Evolutionary conservation across 2,329 filamentous ascomycete genomes (phyloP).

Genomic region (Claviceps fusiformis): DNA sequence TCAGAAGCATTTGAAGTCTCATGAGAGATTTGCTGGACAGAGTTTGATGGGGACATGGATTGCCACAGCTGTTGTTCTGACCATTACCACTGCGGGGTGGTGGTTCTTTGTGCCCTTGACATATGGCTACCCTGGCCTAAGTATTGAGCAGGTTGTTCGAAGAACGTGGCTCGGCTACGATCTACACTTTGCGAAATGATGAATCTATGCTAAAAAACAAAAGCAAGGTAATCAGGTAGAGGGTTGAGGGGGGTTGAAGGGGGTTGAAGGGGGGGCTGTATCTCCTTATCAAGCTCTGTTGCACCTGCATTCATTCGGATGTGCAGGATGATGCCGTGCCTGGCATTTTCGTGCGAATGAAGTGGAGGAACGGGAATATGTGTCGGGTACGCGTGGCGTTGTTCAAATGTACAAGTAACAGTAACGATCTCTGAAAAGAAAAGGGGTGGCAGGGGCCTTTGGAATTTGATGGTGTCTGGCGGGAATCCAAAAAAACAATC

Average conservation of each 20-base stretch:
- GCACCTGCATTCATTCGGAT: background rate
- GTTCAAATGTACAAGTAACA: background rate
- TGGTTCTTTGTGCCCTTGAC: slow-evolving; percentile 91
- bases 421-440: background rate
- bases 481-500: background rate
- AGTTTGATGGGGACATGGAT: slow-evolving; percentile 70
- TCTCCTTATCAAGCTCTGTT: background rate
- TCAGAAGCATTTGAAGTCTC: slow-evolving; percentile 58
- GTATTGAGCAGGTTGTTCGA: slow-evolving; percentile 60
- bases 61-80: slow-evolving; percentile 56
- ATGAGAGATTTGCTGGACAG: slow-evolving; percentile 67
- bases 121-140: slow-evolving; percentile 83
- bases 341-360: background rate
- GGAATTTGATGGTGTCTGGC: background rate
- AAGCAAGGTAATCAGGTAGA: no score
- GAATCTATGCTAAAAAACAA: slow-evolving; percentile 23
- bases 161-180: slow-evolving; percentile 97
- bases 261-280: background rate
- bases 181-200: slow-evolving; percentile 98
- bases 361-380: background rate
- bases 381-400: background rate
- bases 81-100: slow-evolving; percentile 61
- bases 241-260: background rate
- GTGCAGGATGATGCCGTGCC: background rate
- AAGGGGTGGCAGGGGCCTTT: background rate